Base-by-base conservation (phyloP, 768 basidiomycete genomes). In the Baorangia bicolor region DNA sequence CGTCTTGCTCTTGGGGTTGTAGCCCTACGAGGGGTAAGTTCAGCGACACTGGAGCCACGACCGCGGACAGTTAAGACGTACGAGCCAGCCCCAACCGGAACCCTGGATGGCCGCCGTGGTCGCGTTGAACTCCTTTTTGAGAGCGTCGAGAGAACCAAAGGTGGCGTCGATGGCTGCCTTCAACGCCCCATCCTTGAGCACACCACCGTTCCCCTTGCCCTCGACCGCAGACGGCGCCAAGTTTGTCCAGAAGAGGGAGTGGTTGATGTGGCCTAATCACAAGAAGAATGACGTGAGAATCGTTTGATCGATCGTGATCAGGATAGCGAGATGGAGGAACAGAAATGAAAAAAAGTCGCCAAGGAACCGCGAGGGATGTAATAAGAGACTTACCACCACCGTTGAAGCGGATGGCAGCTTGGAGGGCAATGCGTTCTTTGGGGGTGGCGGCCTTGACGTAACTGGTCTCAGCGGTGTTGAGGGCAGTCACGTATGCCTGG, bases 201-300 rank as follows among this genome's bases (percentile, higher is more conserved):
- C 68, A 46, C 87, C 88, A 16, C 89, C 89, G 35, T 62, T 68
- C 25, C 86, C 87, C 67, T 83, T 84, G 61, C 76, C 70, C 62
- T 78, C 77, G 16, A 68, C 62, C 5, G 76, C 70, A 27, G 83
- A 65, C 2, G 90, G 90, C 3, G 92, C 86, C 52, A 97, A 80
- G 79, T 94, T 95, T 77, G 84, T 88, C 95, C 95, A 97, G 82
- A 98, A 98, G 56, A 95, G 85, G 49, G 93, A 90, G 78, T 94
- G 92, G 77, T 94, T 94, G 80, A 94, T 90, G 75, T 92, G 94
- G 11, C 90, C 87, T 88, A 25, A 6, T 16, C n/a, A 39, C 2
- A 1, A 20, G 13, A 39, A 38, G 11, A 8, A 10, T 18, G 31
- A 21, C 21, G 41, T 58, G 46, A 30, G 56, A 40, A 45, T 3